Conservation (phyloP, 208 protist genomes). For the Tetramitus jugosus region DNA sequence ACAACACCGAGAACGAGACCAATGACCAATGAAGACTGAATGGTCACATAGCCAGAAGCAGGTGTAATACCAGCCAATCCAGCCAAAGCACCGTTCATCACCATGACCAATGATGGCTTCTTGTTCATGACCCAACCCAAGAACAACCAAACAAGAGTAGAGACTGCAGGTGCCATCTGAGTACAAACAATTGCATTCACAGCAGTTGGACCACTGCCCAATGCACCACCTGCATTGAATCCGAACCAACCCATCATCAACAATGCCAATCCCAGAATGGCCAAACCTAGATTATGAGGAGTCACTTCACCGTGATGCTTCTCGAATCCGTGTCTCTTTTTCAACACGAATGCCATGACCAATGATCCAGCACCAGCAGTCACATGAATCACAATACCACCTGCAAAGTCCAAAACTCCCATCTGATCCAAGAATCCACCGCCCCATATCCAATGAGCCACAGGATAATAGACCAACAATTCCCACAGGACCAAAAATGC, state of each 20-base stretch:
- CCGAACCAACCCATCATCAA: constrained; percentile 62
- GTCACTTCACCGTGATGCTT: neutral
- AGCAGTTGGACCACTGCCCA: constrained; percentile 35
- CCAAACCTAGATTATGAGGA: constrained; percentile 13
- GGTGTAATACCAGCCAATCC: constrained; percentile 57
- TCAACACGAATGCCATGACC: constrained; percentile 38
- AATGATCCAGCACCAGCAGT: constrained; percentile 44
- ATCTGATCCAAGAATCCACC: constrained; percentile 1
- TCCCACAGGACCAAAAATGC: constrained; percentile 53
- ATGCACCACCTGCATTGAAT: constrained; percentile 58
- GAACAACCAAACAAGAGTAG: constrained; percentile 35
- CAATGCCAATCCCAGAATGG: constrained; percentile 11
- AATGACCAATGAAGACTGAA: constrained; percentile 39
- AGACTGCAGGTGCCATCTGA: constrained; percentile 43
- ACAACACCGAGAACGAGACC: constrained; percentile 43
- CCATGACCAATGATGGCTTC: constrained; percentile 22
- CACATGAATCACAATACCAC: constrained; percentile 62
- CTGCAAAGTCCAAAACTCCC: constrained; percentile 59
- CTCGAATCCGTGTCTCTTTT: constrained; percentile 29
- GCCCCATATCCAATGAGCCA: constrained; percentile 58
- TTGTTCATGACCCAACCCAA: constrained; percentile 18
- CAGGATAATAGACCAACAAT: constrained; percentile 61
- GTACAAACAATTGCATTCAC: constrained; percentile 48
- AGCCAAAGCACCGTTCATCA: constrained; percentile 52
- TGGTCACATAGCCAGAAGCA: constrained; percentile 49